Base-by-base conservation (phyloP, 2,329 filamentous ascomycete genomes). In the Aspergillus ibericus region DNA sequence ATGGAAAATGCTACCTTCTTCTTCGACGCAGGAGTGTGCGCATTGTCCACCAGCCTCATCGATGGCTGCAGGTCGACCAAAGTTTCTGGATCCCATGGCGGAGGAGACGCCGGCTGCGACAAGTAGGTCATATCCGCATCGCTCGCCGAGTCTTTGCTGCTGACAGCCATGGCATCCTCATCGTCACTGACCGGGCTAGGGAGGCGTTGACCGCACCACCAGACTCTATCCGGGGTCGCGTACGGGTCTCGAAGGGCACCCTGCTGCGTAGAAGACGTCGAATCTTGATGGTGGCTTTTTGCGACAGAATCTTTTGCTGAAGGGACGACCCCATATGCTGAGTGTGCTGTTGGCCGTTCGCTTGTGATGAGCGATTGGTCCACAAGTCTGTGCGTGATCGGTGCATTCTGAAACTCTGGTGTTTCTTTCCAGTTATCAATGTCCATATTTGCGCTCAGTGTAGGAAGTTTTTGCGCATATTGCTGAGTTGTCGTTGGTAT, bases 1-100 rank as follows among this genome's bases (percentile, higher is more conserved):
- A 92, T 91, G 67, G 88, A 90, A 72, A 92, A 88, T 61, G 83
- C 86, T 71, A 84, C 89, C 48, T 67, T 63, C 46, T 65, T 67
- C 22, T 49, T 55, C 15, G 55, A 36, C 16, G 56, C 38, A 40
- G 34, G 46, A 47, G 52, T 47, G n/a, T 34, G 51, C 18, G 7
- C 32, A 15, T 51, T 32, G 8, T 40, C 53, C 16, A 49, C 47
- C 35, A 53, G n/a, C 29, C 52, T 32, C 46, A 42, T 56, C 22
- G 22, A 35, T 20, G 57, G 40, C 36, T 57, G 55, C 48, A 56
- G 44, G 32, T 56, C 38, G 32, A 46, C 18, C 10, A 18, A 22
- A 22, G 38, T 20, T 42, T 9, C 38, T 15, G 38, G 20, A 13
- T 42, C 18, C 38, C 38, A 42, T 22, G 38, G 18, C 20, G 38